Conservation (phyloP, 2,329 filamentous ascomycete species). For the Bipolaris oryzae region DNA sequence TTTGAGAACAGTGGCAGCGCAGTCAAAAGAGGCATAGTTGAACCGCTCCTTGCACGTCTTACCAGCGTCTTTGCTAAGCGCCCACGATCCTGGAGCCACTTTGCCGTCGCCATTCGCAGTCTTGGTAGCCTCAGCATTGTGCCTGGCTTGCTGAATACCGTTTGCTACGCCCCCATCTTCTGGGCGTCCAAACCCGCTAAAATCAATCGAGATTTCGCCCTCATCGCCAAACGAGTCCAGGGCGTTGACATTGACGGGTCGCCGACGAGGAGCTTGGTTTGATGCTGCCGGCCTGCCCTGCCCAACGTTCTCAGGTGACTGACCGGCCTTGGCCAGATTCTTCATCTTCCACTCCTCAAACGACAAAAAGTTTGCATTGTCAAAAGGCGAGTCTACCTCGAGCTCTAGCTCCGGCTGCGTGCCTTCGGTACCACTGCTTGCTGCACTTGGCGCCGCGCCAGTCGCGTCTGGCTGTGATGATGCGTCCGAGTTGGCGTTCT, state of each 20-base stretch:
- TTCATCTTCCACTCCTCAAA: slow-evolving; percentile 99
- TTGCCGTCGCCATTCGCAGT: slow-evolving; percentile 35
- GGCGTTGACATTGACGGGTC: slow-evolving; percentile 66
- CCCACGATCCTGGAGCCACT: slow-evolving; percentile 40
- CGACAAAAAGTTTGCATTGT: slow-evolving; percentile 85
- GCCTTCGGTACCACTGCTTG: slow-evolving; percentile 5
- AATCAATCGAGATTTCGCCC: slow-evolving; percentile 79
- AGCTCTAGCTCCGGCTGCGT: slow-evolving; percentile 55
- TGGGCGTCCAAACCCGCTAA: slow-evolving; percentile 64
- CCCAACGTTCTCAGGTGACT: slow-evolving; percentile 72
- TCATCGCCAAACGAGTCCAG: slow-evolving; percentile 85
- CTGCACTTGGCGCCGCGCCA: slow-evolving; percentile 10
- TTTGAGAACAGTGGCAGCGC: slow-evolving; percentile 90
- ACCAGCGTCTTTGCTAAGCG: slow-evolving; percentile 86
- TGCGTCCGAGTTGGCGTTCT: background rate
- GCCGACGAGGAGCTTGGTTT: slow-evolving; percentile 56
- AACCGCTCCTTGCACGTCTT: slow-evolving; percentile 98
- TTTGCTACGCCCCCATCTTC: slow-evolving; percentile 28
- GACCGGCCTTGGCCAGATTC: slow-evolving; percentile 84
- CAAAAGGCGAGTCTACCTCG: slow-evolving; percentile 69
- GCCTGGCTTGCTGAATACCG: slow-evolving; percentile 23
- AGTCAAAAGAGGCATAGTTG: slow-evolving; percentile 97
- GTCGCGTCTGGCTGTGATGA: slow-evolving; percentile 14
- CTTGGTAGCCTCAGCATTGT: slow-evolving; percentile 23
- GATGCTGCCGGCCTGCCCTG: slow-evolving; percentile 57